Evolutionary conservation across 2,329 filamentous ascomycete genomes (phyloP).

Genomic region (Daldinia sp.): DNA sequence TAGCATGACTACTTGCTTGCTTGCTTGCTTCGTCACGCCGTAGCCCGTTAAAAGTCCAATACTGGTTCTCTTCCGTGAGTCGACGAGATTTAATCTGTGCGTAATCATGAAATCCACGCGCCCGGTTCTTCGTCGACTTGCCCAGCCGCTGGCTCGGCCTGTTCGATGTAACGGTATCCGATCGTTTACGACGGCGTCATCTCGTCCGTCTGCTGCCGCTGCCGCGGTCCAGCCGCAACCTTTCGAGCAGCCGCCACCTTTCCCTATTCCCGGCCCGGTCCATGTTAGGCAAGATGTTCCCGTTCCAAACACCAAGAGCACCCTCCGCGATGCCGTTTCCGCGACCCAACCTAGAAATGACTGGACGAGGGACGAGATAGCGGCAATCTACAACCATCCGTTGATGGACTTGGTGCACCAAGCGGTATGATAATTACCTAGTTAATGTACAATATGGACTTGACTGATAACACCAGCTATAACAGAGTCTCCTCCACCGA

Average conservation of each 20-base stretch:
- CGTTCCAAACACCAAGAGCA: slow-evolving; percentile 29
- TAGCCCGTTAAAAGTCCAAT: slow-evolving; percentile 14
- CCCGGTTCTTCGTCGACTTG: slow-evolving; percentile 26
- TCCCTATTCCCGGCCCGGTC: slow-evolving; percentile 16
- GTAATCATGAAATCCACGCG: slow-evolving; percentile 28
- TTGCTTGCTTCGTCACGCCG: slow-evolving; percentile 7
- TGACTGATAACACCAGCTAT: slow-evolving; percentile 23
- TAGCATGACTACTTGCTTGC: not conserved
- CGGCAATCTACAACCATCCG: slow-evolving; percentile 81
- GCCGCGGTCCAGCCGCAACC: slow-evolving; percentile 20
- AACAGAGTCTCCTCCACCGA: slow-evolving; percentile 77
- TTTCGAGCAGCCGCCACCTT: slow-evolving; percentile 16
- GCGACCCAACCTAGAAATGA: slow-evolving; percentile 70
- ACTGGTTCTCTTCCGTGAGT: slow-evolving; percentile 15
- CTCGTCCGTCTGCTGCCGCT: slow-evolving; percentile 25
- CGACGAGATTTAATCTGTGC: slow-evolving; percentile 8
- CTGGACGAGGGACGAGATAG: slow-evolving; percentile 85
- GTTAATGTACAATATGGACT: not conserved
- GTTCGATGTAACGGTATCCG: slow-evolving; percentile 21
- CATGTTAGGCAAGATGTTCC: slow-evolving; percentile 13
- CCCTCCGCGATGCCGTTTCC: slow-evolving; percentile 62
- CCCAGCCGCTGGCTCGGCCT: slow-evolving; percentile 23
- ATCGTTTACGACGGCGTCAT: slow-evolving; percentile 17
- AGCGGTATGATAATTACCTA: slow-evolving; percentile 67
- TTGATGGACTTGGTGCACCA: slow-evolving; percentile 81